These are phyloP conservation scores for Fusarium sp. DNA, from an alignment of 2,329 filamentous ascomycete species.

Conservation along the genomic window DNA sequence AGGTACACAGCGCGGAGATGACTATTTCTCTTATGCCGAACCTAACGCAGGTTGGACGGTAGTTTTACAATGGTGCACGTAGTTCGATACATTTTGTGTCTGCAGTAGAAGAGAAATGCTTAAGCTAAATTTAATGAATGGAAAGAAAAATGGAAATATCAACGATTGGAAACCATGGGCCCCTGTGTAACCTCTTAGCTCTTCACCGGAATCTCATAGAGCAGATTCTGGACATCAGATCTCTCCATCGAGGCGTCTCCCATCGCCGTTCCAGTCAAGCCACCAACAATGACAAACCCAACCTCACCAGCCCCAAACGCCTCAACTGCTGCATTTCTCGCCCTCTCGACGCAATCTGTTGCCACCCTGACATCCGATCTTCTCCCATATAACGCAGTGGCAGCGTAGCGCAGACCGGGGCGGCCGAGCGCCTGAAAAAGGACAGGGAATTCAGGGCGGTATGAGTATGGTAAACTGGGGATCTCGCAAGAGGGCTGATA, in stretches of 20 bases:
- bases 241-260: neutral
- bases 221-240: neutral
- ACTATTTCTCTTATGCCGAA: neutral
- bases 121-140: neutral
- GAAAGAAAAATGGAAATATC: neutral
- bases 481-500: neutral
- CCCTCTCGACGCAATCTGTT: neutral
- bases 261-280: neutral
- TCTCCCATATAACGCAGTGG: neutral
- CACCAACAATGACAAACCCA: neutral
- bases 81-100: neutral
- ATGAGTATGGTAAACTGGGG: neutral
- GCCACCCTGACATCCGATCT: neutral
- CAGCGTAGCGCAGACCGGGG: neutral
- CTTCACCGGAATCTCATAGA: neutral
- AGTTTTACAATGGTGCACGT: neutral
- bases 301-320: neutral
- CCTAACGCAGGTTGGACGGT: fast-evolving
- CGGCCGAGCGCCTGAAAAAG: neutral
- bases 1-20: neutral
- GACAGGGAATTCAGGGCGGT: neutral
- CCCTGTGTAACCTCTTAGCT: neutral
- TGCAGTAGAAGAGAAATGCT: neutral
- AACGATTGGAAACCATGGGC: neutral
- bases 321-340: neutral